Percentiles rank a stretch among this genome's conserved stretches.
Conservation (phyloP, 768 basidiomycete species). For the Boletus rubescentipes region DNA sequence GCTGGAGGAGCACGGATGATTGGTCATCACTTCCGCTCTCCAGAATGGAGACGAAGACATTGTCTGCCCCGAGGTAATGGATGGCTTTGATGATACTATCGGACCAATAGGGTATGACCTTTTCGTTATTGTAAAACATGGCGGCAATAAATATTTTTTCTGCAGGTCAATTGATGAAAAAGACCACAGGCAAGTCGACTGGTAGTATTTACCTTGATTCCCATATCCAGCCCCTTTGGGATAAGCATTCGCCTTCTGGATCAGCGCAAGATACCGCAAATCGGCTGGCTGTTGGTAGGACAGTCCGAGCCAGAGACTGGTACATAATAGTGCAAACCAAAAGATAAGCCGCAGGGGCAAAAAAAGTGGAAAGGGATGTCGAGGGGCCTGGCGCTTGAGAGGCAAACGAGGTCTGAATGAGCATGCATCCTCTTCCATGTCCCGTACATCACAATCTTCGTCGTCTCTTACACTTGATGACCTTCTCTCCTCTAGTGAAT, state of each 20-base stretch:
- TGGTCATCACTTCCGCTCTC: constrained; percentile 34
- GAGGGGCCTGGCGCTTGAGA: neutral
- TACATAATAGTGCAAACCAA: constrained; percentile 6
- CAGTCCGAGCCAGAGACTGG: constrained; percentile 2
- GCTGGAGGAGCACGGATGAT: constrained; percentile 12
- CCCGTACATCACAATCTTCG: neutral
- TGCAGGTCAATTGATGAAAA: neutral
- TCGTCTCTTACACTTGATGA: too few species aligned
- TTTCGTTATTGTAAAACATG: constrained; percentile 41
- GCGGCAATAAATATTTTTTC: constrained; percentile 27
- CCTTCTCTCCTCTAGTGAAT: constrained; percentile 6
- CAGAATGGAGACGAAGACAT: constrained; percentile 42
- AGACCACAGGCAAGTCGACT: too few species aligned
- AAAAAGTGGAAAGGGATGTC: neutral
- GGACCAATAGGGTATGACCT: constrained; percentile 41
- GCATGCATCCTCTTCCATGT: neutral
- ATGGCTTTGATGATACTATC: constrained; percentile 35
- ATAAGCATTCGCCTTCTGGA: constrained; percentile 13
- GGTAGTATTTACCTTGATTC: constrained; percentile 9
- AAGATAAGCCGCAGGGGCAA: neutral
- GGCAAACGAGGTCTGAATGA: neutral
- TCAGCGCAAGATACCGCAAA: constrained; percentile 12
- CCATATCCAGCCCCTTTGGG: constrained; percentile 15
- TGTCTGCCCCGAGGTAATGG: constrained; percentile 39
- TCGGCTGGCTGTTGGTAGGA: constrained; percentile 8